A percentile compares a stretch with the other conserved stretches of the same genome.
Evolutionary conservation across 192 early-diverging fungal species (phyloP).

Genomic region (Linnemannia schmuckeri): DNA sequence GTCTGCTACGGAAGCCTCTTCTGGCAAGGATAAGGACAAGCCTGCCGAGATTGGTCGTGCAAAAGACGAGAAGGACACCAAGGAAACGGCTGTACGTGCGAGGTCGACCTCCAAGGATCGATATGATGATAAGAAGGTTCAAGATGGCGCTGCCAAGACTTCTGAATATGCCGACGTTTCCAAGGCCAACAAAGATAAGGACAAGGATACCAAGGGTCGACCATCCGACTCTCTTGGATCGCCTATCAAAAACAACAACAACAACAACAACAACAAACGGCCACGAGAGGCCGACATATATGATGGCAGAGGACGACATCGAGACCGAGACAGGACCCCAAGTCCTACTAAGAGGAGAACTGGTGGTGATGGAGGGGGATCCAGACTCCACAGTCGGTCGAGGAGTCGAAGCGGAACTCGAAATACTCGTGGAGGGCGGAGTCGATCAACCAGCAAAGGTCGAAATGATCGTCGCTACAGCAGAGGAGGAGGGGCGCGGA

Average conservation of each 20-base stretch:
- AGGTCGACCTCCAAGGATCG: background rate
- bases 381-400: slow-evolving; percentile 15
- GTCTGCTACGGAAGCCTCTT: background rate
- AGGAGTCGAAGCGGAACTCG: slow-evolving; percentile 5
- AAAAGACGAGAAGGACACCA: background rate
- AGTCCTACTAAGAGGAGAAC: slow-evolving; percentile 16
- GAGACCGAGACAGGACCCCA: slow-evolving; percentile 7
- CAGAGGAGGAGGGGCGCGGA: background rate
- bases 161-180: background rate
- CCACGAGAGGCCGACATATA: slow-evolving; percentile 18
- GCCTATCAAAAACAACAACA: background rate
- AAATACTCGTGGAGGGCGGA: background rate
- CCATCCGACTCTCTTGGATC: background rate
- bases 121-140: background rate
- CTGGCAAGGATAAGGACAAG: background rate
- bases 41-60: background rate
- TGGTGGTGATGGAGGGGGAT: background rate
- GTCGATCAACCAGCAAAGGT: slow-evolving; percentile 11
- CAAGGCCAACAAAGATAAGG: background rate
- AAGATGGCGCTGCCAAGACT: background rate
- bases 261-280: background rate
- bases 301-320: slow-evolving; percentile 10
- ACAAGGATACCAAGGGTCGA: background rate
- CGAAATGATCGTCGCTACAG: background rate
- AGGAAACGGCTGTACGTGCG: background rate